Conservation (phyloP, 352 stramenopile species). For the Sclerospora graminicola region DNA sequence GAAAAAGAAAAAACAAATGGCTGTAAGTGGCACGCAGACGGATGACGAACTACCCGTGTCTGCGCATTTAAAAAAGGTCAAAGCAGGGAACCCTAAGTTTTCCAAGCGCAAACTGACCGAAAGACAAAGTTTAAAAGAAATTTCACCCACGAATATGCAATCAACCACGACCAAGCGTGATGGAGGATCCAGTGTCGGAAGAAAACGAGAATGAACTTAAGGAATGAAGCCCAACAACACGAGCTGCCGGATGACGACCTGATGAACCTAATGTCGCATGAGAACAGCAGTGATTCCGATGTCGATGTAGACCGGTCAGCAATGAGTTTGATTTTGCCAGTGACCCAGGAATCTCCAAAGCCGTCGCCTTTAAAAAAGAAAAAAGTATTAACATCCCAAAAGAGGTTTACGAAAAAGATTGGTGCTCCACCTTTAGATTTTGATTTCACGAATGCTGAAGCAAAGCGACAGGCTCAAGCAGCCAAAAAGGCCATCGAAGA, state of each 20-base stretch:
- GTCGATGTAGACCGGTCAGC: slow-evolving; percentile 31
- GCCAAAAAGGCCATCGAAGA: slow-evolving; percentile 11
- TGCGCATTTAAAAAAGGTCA: background rate
- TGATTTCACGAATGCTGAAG: slow-evolving; percentile 38
- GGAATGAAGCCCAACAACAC: slow-evolving; percentile 11
- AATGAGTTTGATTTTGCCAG: slow-evolving; percentile 43
- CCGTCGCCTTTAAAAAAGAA: slow-evolving; percentile 17
- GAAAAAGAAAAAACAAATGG: slow-evolving; percentile 7
- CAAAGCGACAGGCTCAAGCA: slow-evolving; percentile 21
- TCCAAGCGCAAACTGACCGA: background rate
- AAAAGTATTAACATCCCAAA: slow-evolving; percentile 9
- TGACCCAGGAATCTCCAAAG: slow-evolving; percentile 18
- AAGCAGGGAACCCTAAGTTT: slow-evolving; percentile 6
- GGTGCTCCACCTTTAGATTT: slow-evolving; percentile 27
- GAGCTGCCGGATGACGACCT: slow-evolving; percentile 35
- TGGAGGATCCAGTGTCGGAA: slow-evolving; percentile 4
- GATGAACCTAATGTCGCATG: slow-evolving; percentile 41
- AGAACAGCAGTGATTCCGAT: slow-evolving; percentile 53
- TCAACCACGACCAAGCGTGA: slow-evolving; percentile 4
- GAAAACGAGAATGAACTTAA: slow-evolving; percentile 10
- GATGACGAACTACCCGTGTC: slow-evolving; percentile 8
- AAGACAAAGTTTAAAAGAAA: slow-evolving; percentile 14
- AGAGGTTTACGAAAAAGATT: slow-evolving; percentile 17
- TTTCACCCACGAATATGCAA: slow-evolving; percentile 9
- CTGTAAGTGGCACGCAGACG: slow-evolving; percentile 4